Evolutionary conservation across 2,329 filamentous ascomycete species (phyloP).

Genomic region (Talaromyces amestolkiae): DNA sequence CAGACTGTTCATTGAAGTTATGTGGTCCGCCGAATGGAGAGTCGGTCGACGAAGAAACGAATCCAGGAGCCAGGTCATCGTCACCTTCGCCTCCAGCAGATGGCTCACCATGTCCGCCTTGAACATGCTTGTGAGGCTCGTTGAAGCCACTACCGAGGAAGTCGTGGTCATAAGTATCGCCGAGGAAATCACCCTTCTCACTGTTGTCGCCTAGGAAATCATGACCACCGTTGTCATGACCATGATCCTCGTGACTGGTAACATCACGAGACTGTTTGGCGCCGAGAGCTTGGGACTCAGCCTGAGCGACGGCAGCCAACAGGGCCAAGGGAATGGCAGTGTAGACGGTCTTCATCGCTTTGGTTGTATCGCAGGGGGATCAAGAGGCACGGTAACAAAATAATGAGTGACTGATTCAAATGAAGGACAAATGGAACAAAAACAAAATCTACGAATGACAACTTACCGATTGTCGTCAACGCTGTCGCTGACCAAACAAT

Average conservation of each 20-base stretch:
- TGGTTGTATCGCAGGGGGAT: slow-evolving; percentile 15
- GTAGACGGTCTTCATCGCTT: slow-evolving; percentile 36
- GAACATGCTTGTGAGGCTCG: not conserved
- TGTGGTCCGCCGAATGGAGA: slow-evolving; percentile 12
- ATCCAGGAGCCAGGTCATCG: not conserved
- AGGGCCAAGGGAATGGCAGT: slow-evolving; percentile 37
- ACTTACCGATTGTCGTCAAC: slow-evolving; percentile 12
- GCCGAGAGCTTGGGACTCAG: slow-evolving; percentile 22
- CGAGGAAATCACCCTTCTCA: slow-evolving; percentile 12
- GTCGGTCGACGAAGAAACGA: not conserved
- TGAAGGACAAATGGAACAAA: slow-evolving; percentile 14
- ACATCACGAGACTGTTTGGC: slow-evolving; percentile 3
- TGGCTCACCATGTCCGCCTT: not conserved
- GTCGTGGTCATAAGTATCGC: slow-evolving; percentile 13
- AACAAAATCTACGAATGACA: slow-evolving; percentile 18
- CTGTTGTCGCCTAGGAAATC: slow-evolving; percentile 14
- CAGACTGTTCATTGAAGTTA: slow-evolving; percentile 11
- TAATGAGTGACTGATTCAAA: slow-evolving; percentile 20
- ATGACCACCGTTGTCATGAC: not conserved
- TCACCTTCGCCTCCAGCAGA: not conserved
- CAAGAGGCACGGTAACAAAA: slow-evolving; percentile 4
- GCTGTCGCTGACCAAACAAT: slow-evolving; percentile 16
- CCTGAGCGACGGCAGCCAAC: slow-evolving; percentile 32
- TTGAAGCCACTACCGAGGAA: slow-evolving; percentile 14
- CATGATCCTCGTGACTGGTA: not conserved